Evolutionary conservation across 2,329 filamentous ascomycete genomes (phyloP).

Genomic region (Botrytis elliptica): DNA sequence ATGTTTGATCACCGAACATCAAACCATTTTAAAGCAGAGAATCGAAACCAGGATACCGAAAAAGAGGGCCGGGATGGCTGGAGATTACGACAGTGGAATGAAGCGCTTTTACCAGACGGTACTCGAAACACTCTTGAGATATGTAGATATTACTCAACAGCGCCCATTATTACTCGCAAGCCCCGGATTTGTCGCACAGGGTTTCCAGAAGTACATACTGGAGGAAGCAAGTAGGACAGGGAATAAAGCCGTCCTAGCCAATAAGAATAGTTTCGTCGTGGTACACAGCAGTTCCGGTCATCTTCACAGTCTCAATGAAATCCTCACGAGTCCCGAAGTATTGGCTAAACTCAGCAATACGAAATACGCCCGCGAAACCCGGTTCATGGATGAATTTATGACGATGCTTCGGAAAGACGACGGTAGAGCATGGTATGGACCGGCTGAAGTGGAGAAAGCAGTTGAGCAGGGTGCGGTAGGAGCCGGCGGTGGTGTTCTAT

Average conservation of each 20-base stretch:
- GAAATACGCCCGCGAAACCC: slow-evolving; percentile 82
- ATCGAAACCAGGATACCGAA: slow-evolving; percentile 66
- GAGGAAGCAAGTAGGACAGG: slow-evolving; percentile 56
- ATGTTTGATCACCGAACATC: slow-evolving; percentile 76
- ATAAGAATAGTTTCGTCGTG: slow-evolving; percentile 64
- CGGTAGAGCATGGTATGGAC: slow-evolving; percentile 86
- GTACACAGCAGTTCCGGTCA: slow-evolving; percentile 85
- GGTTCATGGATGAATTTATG: slow-evolving; percentile 81
- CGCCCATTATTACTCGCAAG: slow-evolving; percentile 81
- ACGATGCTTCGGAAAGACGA: slow-evolving; percentile 78
- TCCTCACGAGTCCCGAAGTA: slow-evolving; percentile 79
- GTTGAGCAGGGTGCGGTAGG: slow-evolving; percentile 87
- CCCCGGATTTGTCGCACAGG: slow-evolving; percentile 80
- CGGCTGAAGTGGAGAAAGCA: slow-evolving; percentile 75
- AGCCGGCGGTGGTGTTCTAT: slow-evolving; percentile 75
- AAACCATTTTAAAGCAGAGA: slow-evolving; percentile 70
- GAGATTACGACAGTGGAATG: slow-evolving; percentile 69
- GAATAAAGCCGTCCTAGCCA: slow-evolving; percentile 68
- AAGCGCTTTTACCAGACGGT: slow-evolving; percentile 76
- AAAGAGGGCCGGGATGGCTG: slow-evolving; percentile 60
- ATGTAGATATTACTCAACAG: slow-evolving; percentile 70
- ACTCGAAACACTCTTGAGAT: slow-evolving; percentile 71
- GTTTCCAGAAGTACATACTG: slow-evolving; percentile 75
- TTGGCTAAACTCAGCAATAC: slow-evolving; percentile 76
- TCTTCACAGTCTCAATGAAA: slow-evolving; percentile 82